These are phyloP conservation scores for Citrus trifoliata DNA, from an alignment of 345 rosid species.

Conservation along the genomic window DNA sequence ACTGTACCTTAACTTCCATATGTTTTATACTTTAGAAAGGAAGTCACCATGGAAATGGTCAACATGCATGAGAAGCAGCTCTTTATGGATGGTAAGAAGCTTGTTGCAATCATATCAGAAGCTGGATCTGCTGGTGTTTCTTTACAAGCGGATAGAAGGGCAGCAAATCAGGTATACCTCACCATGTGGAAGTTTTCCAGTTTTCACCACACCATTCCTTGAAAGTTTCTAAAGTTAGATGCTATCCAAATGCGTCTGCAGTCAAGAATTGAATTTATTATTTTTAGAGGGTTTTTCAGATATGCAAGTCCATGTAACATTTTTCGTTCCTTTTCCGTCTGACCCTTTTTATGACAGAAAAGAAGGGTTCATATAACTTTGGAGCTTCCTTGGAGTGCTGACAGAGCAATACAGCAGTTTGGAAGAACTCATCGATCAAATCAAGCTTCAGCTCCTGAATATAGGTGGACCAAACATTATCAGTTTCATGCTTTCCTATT, in stretches of 20 bases:
- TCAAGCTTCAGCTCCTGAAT: slow-evolving; percentile 98
- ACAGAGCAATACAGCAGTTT: slow-evolving; percentile 97
- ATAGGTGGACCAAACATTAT: slow-evolving; percentile 55
- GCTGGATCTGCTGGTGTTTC: slow-evolving; percentile 99
- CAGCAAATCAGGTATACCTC: slow-evolving; percentile 67
- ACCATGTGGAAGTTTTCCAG: slow-evolving; percentile 4
- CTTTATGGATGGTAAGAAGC: slow-evolving; percentile 97
- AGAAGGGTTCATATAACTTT: slow-evolving; percentile 95
- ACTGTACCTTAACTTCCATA: slow-evolving; percentile 21
- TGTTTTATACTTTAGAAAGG: slow-evolving; percentile 62
- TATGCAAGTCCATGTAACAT: neutral
- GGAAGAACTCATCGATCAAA: slow-evolving; percentile 99
- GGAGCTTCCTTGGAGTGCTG: slow-evolving; percentile 99
- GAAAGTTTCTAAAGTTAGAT: neutral
- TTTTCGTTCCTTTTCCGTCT: neutral
- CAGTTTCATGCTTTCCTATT: slow-evolving; percentile 4
- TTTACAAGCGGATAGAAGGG: slow-evolving; percentile 97
- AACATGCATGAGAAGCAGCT: slow-evolving; percentile 98
- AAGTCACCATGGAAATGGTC: slow-evolving; percentile 97
- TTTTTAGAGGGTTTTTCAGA: neutral
- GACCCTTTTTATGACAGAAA: slow-evolving; percentile 44
- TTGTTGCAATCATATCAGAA: slow-evolving; percentile 92
- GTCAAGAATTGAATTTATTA: neutral
- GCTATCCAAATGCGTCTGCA: neutral
- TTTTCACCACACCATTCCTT: neutral